Evolutionary conservation across 345 rosid genomes (phyloP).

Genomic region (Excoecaria agallocha): DNA sequence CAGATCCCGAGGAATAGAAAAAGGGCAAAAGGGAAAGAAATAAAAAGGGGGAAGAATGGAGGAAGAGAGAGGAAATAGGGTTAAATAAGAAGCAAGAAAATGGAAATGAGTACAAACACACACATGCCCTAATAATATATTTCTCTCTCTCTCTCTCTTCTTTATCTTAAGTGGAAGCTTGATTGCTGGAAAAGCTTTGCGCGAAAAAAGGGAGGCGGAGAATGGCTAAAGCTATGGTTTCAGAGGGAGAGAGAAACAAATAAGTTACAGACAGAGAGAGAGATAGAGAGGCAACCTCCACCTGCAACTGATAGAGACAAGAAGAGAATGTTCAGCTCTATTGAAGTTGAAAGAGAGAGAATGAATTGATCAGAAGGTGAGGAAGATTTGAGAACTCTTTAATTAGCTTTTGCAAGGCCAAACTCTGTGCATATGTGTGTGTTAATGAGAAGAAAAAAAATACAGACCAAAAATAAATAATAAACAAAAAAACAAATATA

Average conservation of each 20-base stretch:
- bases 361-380: conserved; percentile 28
- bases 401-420: not conserved
- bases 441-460: too few relatives aligned
- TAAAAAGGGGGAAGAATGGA: conserved; percentile 32
- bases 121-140: conserved; percentile 61
- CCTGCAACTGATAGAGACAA: conserved; percentile 72
- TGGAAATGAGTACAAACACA: conserved; percentile 26
- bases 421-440: too few relatives aligned
- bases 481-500: not conserved
- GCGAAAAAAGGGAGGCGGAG: conserved; percentile 40
- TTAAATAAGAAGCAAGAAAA: conserved; percentile 46
- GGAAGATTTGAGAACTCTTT: conserved; percentile 11
- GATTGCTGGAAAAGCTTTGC: conserved; percentile 74
- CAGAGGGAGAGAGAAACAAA: conserved; percentile 30
- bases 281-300: conserved; percentile 35
- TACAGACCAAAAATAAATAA: too few relatives aligned
- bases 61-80: conserved; percentile 47
- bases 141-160: conserved; percentile 20
- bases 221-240: conserved; percentile 33
- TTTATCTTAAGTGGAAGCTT: conserved; percentile 43
- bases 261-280: too few relatives aligned
- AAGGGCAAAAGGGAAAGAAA: conserved; percentile 2
- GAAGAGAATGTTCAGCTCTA: conserved; percentile 29
- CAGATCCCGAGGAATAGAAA: conserved; percentile 66
- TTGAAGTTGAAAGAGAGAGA: conserved; percentile 9